These are phyloP conservation scores for Plasmodium vivax DNA, from an alignment of 169 alveolate species.

Conservation along the genomic window DNA sequence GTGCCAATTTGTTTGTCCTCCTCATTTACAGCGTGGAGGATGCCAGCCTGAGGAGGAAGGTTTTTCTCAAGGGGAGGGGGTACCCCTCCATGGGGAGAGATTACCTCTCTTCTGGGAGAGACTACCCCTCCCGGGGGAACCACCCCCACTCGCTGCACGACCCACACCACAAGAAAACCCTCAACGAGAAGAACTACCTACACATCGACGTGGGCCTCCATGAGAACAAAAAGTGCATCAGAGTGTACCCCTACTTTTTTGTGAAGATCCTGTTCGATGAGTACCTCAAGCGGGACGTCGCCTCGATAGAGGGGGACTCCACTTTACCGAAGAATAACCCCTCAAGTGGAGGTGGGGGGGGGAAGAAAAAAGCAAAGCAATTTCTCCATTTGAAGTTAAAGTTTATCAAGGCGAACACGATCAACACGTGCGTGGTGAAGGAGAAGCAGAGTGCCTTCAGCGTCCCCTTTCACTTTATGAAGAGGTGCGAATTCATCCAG, in stretches of 20 bases:
- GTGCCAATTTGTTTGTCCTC: slow-evolving; percentile 10
- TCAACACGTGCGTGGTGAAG: slow-evolving; percentile 8
- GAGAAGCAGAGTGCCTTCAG: slow-evolving; percentile 15
- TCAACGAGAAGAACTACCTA: slow-evolving; percentile 22
- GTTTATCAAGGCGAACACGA: background rate
- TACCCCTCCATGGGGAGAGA: no score
- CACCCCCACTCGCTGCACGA: background rate
- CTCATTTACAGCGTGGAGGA: background rate
- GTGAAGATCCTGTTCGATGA: background rate
- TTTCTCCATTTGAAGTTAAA: background rate
- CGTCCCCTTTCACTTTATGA: slow-evolving; percentile 27
- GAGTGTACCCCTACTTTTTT: slow-evolving; percentile 21
- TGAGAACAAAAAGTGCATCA: slow-evolving; percentile 19
- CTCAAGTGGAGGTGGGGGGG: background rate
- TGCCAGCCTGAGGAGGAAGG: background rate
- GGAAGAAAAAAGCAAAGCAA: background rate
- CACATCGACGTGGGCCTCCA: slow-evolving; percentile 5
- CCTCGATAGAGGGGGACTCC: background rate
- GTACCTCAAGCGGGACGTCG: background rate
- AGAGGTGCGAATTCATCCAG: slow-evolving; percentile 36
- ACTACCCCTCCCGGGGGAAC: no score
- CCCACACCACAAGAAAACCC: background rate
- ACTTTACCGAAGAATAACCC: background rate
- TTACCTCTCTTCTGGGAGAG: no score
- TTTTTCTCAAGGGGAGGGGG: background rate